A percentile compares a stretch with the other conserved stretches of the same genome.
Conservation (phyloP, 345 rosid genomes). For the Cardiospermum halicacabum region DNA sequence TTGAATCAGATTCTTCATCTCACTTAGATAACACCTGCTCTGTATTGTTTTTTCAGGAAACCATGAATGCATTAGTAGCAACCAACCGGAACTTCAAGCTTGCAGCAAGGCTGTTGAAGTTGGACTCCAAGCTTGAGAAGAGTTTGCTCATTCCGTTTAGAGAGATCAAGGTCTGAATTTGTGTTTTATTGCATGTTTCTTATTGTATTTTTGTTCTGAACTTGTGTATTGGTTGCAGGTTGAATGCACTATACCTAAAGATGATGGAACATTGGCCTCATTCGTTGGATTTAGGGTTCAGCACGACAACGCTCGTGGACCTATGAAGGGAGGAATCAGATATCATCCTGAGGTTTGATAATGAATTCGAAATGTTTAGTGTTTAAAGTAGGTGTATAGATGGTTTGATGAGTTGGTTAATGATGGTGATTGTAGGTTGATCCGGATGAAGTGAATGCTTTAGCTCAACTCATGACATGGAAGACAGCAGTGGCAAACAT, state of each 20-base stretch:
- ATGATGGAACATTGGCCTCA: conserved; percentile 81
- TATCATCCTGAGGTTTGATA: conserved; percentile 99
- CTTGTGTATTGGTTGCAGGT: conserved; percentile 55
- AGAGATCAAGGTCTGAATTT: conserved; percentile 99
- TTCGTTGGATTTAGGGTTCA: conserved; percentile 94
- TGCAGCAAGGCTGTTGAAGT: conserved; percentile 82
- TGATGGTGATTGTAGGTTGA: conserved; percentile 79
- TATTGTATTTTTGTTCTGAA: too few species aligned
- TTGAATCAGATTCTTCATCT: conserved; percentile 10
- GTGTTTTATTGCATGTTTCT: too few species aligned
- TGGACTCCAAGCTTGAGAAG: conserved; percentile 95
- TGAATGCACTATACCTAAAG: conserved; percentile 91
- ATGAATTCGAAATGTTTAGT: too few species aligned
- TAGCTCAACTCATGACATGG: conserved; percentile 98
- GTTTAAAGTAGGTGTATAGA: too few species aligned
- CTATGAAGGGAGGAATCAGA: conserved; percentile 99
- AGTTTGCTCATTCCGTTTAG: conserved; percentile 94
- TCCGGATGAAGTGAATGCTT: conserved; percentile 94
- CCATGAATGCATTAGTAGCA: conserved; percentile 94
- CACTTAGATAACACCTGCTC: conserved; percentile 3
- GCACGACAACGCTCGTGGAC: conserved; percentile 98
- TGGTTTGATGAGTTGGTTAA: too few species aligned
- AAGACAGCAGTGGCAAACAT: conserved; percentile 95
- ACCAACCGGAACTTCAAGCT: conserved; percentile 93
- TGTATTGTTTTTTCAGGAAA: conserved; percentile 9